Conservation (phyloP, 306 rosid genomes). For the Hippophae rhamnoides region DNA sequence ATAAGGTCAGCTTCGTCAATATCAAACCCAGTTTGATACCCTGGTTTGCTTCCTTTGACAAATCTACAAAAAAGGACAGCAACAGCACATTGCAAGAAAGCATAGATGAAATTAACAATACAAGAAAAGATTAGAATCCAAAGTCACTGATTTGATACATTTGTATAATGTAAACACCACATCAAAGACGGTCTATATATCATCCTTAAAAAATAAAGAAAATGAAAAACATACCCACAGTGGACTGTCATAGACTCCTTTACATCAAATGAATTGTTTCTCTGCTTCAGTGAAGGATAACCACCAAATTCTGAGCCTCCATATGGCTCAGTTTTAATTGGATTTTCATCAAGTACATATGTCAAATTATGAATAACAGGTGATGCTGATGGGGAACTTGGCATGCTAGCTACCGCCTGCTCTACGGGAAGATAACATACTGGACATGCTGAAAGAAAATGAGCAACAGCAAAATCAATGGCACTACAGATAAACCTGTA, state of each 20-base stretch:
- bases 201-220: no score
- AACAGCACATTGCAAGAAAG: conserved; percentile 20
- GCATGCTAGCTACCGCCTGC: conserved; percentile 85
- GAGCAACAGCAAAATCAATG: conserved; percentile 23
- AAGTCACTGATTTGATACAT: background rate
- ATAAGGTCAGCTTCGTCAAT: conserved; percentile 77
- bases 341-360: conserved; percentile 61
- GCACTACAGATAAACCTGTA: conserved; percentile 10
- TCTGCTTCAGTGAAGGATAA: conserved; percentile 63
- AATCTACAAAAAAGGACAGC: conserved; percentile 45
- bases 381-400: conserved; percentile 57
- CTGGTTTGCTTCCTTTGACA: conserved; percentile 85
- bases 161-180: background rate
- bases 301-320: conserved; percentile 96
- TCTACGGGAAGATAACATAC: conserved; percentile 85
- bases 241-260: conserved; percentile 74
- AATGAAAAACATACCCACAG: conserved; percentile 68
- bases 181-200: background rate
- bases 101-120: conserved; percentile 5
- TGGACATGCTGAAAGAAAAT: conserved; percentile 70
- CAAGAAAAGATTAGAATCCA: background rate
- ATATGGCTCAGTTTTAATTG: conserved; percentile 43
- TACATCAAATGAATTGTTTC: conserved; percentile 75
- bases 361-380: conserved; percentile 59
- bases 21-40: conserved; percentile 77